These are phyloP conservation scores for Stachybotrys chlorohalonatus DNA, from an alignment of 2,329 filamentous ascomycete species.

Conservation along the genomic window DNA sequence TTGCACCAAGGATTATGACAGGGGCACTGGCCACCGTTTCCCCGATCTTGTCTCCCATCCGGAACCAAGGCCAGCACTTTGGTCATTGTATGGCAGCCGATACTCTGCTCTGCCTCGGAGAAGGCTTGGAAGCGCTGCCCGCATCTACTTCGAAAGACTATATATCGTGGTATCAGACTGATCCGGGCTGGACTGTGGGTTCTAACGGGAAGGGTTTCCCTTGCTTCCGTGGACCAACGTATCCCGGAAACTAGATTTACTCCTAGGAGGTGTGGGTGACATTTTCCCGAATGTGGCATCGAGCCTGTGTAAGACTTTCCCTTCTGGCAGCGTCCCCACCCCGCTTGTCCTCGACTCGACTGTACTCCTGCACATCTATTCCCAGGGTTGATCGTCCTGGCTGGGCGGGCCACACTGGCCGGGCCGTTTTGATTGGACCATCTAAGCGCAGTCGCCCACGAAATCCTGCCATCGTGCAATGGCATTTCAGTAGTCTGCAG, in stretches of 20 bases:
- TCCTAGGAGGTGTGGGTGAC: neutral
- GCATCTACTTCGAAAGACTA: too few relatives aligned
- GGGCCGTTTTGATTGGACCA: conserved; percentile 32
- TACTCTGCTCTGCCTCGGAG: too few relatives aligned
- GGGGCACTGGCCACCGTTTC: neutral
- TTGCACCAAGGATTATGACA: neutral
- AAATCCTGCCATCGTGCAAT: conserved; percentile 14
- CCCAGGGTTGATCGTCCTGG: conserved; percentile 15
- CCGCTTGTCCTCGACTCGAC: conserved; percentile 8
- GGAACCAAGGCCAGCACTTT: neutral
- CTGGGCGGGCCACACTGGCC: conserved; percentile 12
- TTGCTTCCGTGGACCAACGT: too few relatives aligned
- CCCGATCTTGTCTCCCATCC: neutral
- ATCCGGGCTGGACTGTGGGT: too few relatives aligned
- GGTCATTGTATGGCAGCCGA: too few relatives aligned
- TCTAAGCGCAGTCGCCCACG: conserved; percentile 33
- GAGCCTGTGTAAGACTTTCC: conserved; percentile 19
- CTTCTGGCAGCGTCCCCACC: conserved; percentile 11
- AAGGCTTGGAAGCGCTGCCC: too few relatives aligned
- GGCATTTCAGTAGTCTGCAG: conserved; percentile 12
- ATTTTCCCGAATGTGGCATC: conserved; percentile 11
- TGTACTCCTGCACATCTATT: conserved; percentile 18
- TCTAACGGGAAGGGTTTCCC: too few relatives aligned
- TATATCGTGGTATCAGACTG: too few relatives aligned
- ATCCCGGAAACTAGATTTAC: neutral